Conservation (phyloP, 768 basidiomycete species). For the Collybia sp. region DNA sequence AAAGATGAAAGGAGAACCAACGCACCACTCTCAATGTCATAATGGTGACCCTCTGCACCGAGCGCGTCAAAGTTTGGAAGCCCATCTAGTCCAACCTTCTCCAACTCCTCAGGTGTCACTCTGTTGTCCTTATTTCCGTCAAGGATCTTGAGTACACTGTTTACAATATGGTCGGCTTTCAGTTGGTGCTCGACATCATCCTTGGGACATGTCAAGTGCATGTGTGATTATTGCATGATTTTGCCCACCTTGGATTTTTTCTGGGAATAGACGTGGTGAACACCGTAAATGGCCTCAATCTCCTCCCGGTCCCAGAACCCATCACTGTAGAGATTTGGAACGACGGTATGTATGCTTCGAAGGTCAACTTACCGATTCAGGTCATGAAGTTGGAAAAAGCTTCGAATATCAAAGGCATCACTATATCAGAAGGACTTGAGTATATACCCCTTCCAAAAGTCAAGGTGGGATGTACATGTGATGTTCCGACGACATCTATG, state of each 20-base stretch:
- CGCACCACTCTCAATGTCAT: conserved; percentile 86
- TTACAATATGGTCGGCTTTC: conserved; percentile 78
- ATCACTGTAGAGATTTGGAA: conserved; percentile 41
- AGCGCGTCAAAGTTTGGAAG: conserved; percentile 81
- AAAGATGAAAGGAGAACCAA: conserved; percentile 3
- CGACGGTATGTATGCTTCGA: background rate
- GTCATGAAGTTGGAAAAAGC: conserved; percentile 97
- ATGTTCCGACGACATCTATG: conserved; percentile 85
- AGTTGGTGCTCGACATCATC: conserved; percentile 75
- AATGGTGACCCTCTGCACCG: conserved; percentile 91
- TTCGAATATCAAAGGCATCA: conserved; percentile 75
- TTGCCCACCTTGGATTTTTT: conserved; percentile 63
- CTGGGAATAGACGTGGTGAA: conserved; percentile 87
- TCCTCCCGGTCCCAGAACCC: conserved; percentile 82
- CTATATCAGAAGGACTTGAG: conserved; percentile 30
- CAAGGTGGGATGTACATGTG: conserved; percentile 55
- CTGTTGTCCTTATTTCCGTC: conserved; percentile 76
- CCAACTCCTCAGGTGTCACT: conserved; percentile 67
- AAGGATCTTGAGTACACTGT: conserved; percentile 60
- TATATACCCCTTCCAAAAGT: background rate
- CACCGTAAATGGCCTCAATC: conserved; percentile 94
- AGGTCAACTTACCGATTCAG: conserved; percentile 61
- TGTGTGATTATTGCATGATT: no score
- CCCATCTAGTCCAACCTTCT: conserved; percentile 64
- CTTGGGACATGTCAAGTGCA: conserved; percentile 21